Evolutionary conservation across 1,284 basidiomycete species (phyloP).

Genomic region (Heterobasidion irregulare): DNA sequence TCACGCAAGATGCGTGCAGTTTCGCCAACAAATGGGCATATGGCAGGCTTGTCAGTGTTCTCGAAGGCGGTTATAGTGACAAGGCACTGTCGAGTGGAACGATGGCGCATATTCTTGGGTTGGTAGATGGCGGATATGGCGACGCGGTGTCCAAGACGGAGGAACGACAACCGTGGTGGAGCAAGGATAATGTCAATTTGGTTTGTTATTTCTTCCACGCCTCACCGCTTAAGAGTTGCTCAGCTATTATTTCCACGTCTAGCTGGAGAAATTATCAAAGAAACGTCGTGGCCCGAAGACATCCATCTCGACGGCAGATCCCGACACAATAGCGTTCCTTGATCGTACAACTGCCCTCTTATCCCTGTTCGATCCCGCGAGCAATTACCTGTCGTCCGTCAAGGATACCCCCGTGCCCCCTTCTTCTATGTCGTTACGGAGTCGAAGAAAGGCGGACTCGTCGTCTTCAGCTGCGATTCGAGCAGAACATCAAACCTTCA

Average conservation of each 20-base stretch:
- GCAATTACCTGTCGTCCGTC: background rate
- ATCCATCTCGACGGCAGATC: constrained; percentile 2
- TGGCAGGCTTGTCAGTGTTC: constrained; percentile 77
- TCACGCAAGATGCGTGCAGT: constrained; percentile 64
- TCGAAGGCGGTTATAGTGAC: constrained; percentile 96
- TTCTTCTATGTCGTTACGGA: constrained; percentile 11
- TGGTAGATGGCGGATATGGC: constrained; percentile 30
- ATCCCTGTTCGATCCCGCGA: constrained; percentile 5
- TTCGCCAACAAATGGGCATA: constrained; percentile 63
- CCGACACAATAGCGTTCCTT: constrained; percentile 6
- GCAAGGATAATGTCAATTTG: constrained; percentile 48
- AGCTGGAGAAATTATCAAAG: constrained; percentile 71
- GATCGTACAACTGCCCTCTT: constrained; percentile 10
- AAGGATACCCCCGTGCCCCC: constrained; percentile 4
- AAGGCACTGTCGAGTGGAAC: constrained; percentile 76
- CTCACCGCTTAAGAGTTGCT: background rate
- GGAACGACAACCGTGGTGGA: constrained; percentile 64
- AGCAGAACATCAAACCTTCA: background rate
- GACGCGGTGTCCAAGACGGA: constrained; percentile 4
- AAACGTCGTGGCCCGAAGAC: constrained; percentile 34
- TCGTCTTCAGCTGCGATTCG: background rate
- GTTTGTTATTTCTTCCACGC: constrained; percentile 28
- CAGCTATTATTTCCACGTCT: background rate
- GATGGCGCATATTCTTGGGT: constrained; percentile 71
- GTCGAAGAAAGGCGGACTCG: constrained; percentile 3